Base-by-base conservation (phyloP, 495 filamentous ascomycete genomes). In the Extremus antarcticus region DNA sequence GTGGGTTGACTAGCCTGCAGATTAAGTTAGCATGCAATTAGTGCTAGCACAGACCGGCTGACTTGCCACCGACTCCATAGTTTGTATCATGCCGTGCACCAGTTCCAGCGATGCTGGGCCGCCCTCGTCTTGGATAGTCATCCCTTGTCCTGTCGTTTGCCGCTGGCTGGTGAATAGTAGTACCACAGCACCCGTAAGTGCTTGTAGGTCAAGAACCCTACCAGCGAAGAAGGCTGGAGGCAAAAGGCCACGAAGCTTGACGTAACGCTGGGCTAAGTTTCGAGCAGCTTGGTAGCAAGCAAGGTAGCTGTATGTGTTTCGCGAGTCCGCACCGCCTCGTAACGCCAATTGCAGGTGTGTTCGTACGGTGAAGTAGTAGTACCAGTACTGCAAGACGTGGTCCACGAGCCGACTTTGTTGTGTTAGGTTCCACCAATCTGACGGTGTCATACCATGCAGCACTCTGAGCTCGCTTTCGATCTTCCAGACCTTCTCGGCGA, bases 191-290 rank as follows among this genome's bases (percentile, higher is more conserved):
- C 67, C 67, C 4, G 63, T 65, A 29, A 71, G 65, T 1, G 61
- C 67, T 32, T 69, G 67, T 3, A 71, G 39, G 51, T 71, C 68
- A 16, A 69, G 32, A 1, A 71, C 45, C 13, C 61, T 51, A 3
- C 55, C 54, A 3, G 61, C 55, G 45, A 71, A 71, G 50, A 71
- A 56, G 1, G 64, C 68, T 0, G 54, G 54, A 0, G 67, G 64
- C 13, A 67, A 56, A 8, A 45, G 57, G 0, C 47, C 50, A 19
- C 62, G 59, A 10, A 69, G 38, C 11, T 58, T 58, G 2, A 53
- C 51, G 39, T 69, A 71, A 29, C 60, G 56, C 7, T 52, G 55
- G 9, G 57, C 59, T 3, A 67, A 50, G 2, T 62, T 60, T 13
- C 60, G 54, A 38, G 65, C 67, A 8, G 68, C 64, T 20, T 66